phyloP scores from a whole-genome alignment of 352 stramenopile genomes.

The Blastocystis sp. region DNA sequence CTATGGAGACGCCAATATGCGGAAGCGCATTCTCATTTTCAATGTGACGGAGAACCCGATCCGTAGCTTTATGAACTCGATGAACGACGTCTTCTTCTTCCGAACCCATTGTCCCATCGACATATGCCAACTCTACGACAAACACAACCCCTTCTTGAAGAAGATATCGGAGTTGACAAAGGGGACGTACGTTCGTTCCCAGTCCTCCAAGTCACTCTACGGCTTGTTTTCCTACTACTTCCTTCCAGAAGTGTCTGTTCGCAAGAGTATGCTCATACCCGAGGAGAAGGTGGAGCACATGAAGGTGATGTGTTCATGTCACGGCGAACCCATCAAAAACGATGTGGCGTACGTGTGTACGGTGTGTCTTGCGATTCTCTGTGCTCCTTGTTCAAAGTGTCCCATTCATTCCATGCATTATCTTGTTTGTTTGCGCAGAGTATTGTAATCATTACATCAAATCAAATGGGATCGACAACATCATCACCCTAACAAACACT shows the following conservation, averaged over 20 bases:
- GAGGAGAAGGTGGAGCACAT: background rate
- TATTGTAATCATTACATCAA: constrained; percentile 72
- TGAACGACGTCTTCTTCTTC: constrained; percentile 37
- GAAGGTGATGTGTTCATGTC: constrained; percentile 34
- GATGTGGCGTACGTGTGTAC: constrained; percentile 36
- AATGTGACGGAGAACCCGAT: constrained; percentile 44
- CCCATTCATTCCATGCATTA: constrained; percentile 3
- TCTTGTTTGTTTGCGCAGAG: constrained; percentile 40
- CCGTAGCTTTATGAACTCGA: constrained; percentile 33
- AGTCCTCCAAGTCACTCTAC: constrained; percentile 18
- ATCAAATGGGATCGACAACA: constrained; percentile 92
- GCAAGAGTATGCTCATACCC: background rate
- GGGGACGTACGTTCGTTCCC: background rate
- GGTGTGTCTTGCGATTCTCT: constrained; percentile 46
- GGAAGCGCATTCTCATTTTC: constrained; percentile 21
- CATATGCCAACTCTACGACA: constrained; percentile 19
- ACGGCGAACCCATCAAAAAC: constrained; percentile 47
- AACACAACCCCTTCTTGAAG: constrained; percentile 38
- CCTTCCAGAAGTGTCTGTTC: background rate
- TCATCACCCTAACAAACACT: constrained; percentile 99
- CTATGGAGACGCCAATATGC: background rate
- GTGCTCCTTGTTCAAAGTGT: background rate
- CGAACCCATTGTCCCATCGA: constrained; percentile 5
- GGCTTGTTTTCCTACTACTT: constrained; percentile 38
- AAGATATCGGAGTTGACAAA: background rate